Evolutionary conservation across 306 rosid species (phyloP).

Genomic region (Vigna mungo): DNA sequence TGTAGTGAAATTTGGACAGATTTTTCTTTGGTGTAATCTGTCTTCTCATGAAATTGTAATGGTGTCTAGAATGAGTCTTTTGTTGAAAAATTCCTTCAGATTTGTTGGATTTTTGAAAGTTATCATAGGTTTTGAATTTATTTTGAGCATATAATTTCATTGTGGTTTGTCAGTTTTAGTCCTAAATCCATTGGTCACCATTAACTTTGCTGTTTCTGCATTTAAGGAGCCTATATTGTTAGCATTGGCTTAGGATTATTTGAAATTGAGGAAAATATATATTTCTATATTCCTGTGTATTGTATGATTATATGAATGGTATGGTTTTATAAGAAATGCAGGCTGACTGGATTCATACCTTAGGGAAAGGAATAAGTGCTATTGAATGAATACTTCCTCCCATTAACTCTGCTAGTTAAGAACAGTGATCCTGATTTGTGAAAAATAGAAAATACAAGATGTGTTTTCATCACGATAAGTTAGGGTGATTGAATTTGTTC

Average conservation of each 20-base stretch:
- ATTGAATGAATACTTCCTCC: background rate
- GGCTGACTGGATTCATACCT: slow-evolving; percentile 10
- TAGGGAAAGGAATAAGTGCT: background rate
- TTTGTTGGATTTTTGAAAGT: slow-evolving; percentile 5
- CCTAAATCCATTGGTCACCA: background rate
- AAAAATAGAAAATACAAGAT: slow-evolving; percentile 8
- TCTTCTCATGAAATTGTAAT: background rate
- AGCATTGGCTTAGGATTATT: slow-evolving; percentile 8
- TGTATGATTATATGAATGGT: background rate
- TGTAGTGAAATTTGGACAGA: background rate
- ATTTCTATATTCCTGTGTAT: slow-evolving; percentile 1
- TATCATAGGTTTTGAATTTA: background rate
- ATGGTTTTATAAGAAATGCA: background rate
- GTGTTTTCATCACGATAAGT: slow-evolving; percentile 5
- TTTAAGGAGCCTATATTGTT: slow-evolving; percentile 31
- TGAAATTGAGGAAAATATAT: background rate
- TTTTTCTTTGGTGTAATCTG: slow-evolving; percentile 6
- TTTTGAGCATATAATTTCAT: background rate
- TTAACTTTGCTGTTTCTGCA: slow-evolving; percentile 28
- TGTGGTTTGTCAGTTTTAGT: slow-evolving; percentile 38
- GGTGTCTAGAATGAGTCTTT: background rate
- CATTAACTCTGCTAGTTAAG: background rate
- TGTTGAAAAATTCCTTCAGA: slow-evolving; percentile 22
- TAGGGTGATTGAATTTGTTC: slow-evolving; percentile 4
- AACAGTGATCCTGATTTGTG: background rate